A percentile compares a stretch with the other conserved stretches of the same genome.
These are phyloP conservation scores for Mucor circinelloides DNA, from an alignment of 371 early-diverging fungal species.

Conservation along the genomic window DNA sequence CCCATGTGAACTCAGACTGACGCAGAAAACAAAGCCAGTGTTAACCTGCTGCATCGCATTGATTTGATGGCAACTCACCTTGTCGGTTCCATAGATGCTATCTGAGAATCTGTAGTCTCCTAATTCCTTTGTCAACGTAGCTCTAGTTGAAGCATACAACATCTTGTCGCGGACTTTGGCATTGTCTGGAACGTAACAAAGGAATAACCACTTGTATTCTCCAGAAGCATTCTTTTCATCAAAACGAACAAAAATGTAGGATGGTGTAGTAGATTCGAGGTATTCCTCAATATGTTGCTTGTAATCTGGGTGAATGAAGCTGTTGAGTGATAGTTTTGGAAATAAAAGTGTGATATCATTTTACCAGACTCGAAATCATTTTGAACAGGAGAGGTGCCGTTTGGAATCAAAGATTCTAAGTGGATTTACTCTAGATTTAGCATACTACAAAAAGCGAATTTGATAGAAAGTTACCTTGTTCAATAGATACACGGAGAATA, in stretches of 20 bases:
- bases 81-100: slow-evolving; percentile 75
- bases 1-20: slow-evolving; percentile 65
- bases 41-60: not conserved
- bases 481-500: slow-evolving; percentile 53
- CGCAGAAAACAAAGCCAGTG: not conserved
- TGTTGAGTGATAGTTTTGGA: not conserved
- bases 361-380: slow-evolving; percentile 65
- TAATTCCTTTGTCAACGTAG: slow-evolving; percentile 73
- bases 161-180: slow-evolving; percentile 87
- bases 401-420: slow-evolving; percentile 47
- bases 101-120: slow-evolving; percentile 82
- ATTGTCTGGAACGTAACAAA: slow-evolving; percentile 79
- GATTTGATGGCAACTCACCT: slow-evolving; percentile 31
- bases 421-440: not conserved
- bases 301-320: not conserved
- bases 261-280: slow-evolving; percentile 61
- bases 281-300: slow-evolving; percentile 39
- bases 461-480: slow-evolving; percentile 34
- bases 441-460: not conserved
- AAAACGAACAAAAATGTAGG: slow-evolving; percentile 70
- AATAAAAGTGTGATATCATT: not conserved
- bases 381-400: slow-evolving; percentile 46
- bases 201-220: slow-evolving; percentile 73
- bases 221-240: slow-evolving; percentile 52
- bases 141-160: slow-evolving; percentile 85